Percentiles rank a stretch among this genome's conserved stretches.
phyloP scores from a whole-genome alignment of 352 stramenopile genomes.

The Phytophthora meadii region DNA sequence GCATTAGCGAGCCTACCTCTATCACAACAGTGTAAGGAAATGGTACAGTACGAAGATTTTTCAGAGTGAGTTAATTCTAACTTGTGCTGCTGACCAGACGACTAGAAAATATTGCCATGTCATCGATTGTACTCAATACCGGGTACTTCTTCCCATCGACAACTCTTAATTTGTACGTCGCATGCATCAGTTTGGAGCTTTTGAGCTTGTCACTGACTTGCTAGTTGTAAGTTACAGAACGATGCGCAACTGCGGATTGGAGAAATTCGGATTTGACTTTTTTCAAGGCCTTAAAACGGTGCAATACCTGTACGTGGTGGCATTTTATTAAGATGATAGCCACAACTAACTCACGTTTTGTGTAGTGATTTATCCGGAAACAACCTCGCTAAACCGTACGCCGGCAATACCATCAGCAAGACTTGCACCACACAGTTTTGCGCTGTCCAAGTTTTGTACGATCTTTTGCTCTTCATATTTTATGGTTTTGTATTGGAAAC shows the following conservation, averaged over 20 bases:
- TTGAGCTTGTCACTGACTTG: neutral
- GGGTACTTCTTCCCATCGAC: conserved; percentile 36
- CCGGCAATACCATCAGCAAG: conserved; percentile 31
- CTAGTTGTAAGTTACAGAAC: conserved; percentile 21
- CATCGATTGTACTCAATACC: conserved; percentile 22
- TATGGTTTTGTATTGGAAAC: too few species aligned
- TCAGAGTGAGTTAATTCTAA: neutral
- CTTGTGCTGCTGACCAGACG: conserved; percentile 19
- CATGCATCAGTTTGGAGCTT: neutral
- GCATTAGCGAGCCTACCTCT: conserved; percentile 20
- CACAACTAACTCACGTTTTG: neutral
- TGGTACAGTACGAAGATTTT: neutral
- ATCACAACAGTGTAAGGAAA: conserved; percentile 36
- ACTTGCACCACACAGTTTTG: conserved; percentile 38
- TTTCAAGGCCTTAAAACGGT: conserved; percentile 31
- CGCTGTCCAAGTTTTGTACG: conserved; percentile 39
- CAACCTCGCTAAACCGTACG: conserved; percentile 41
- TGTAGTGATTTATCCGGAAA: conserved; percentile 51
- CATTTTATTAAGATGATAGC: neutral
- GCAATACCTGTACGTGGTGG: conserved; percentile 39
- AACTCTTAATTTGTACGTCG: conserved; percentile 34
- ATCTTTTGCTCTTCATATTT: too few species aligned
- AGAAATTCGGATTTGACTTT: conserved; percentile 42
- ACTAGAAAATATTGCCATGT: conserved; percentile 44
- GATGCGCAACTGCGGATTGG: conserved; percentile 51